Evolutionary conservation across 352 stramenopile genomes (phyloP).

Genomic region (Pythium oligandrum): DNA sequence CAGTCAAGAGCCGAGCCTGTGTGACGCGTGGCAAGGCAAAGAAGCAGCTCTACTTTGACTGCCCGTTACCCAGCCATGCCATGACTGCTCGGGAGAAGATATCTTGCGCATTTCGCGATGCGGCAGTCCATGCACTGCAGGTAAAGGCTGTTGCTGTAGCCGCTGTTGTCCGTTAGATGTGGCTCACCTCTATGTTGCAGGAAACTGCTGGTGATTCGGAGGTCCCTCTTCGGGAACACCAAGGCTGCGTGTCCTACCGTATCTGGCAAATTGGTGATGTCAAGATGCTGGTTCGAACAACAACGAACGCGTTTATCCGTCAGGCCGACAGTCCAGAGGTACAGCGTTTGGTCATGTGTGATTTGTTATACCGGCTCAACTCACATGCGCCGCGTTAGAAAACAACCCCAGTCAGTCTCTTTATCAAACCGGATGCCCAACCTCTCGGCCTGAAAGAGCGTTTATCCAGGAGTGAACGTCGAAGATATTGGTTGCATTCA

Average conservation of each 20-base stretch:
- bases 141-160: constrained; percentile 1
- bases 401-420: constrained; percentile 40
- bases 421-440: constrained; percentile 68
- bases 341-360: no score
- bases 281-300: constrained; percentile 56
- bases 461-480: constrained; percentile 53
- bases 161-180: constrained; percentile 14
- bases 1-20: constrained; percentile 47
- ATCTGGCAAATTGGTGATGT: constrained; percentile 57
- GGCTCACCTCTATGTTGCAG: not conserved
- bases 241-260: constrained; percentile 39
- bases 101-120: no score
- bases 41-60: constrained; percentile 59
- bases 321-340: not conserved
- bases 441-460: constrained; percentile 46
- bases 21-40: constrained; percentile 24
- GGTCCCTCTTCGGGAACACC: no score
- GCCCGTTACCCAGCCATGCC: constrained; percentile 15
- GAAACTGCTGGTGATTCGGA: constrained; percentile 2
- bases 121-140: no score
- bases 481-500: constrained; percentile 67
- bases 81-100: constrained; percentile 24
- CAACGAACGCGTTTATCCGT: constrained; percentile 28
- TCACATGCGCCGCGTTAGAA: not conserved
- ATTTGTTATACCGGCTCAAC: no score